These are phyloP conservation scores for Alternaria sp. DNA, from an alignment of 2,329 filamentous ascomycete species.

Conservation along the genomic window DNA sequence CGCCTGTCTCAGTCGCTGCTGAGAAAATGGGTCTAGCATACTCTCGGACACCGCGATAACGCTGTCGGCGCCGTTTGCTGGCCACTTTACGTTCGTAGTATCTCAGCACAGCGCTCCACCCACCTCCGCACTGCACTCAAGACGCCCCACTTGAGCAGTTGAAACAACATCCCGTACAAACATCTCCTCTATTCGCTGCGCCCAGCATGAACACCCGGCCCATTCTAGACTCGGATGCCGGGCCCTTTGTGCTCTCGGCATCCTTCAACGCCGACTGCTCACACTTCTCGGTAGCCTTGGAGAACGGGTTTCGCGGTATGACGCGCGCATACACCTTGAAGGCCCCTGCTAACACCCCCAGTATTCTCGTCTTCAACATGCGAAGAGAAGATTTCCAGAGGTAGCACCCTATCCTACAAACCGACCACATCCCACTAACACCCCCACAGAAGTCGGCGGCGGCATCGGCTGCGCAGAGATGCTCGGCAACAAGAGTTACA, in stretches of 20 bases:
- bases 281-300: conserved; percentile 85
- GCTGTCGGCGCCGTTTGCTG: conserved; percentile 20
- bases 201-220: conserved; percentile 83
- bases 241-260: conserved; percentile 78
- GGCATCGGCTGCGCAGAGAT: conserved; percentile 84
- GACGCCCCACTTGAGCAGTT: conserved; percentile 16
- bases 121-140: conserved; percentile 14
- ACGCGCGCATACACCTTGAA: neutral
- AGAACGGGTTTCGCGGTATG: conserved; percentile 84
- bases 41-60: conserved; percentile 11
- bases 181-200: neutral
- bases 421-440: conserved; percentile 18
- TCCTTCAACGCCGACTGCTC: conserved; percentile 85
- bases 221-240: conserved; percentile 77
- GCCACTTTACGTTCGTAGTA: conserved; percentile 11
- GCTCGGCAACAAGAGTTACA: conserved; percentile 84
- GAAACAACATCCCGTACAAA: neutral
- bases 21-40: conserved; percentile 34
- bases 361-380: conserved; percentile 42
- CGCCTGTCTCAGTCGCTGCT: conserved; percentile 18
- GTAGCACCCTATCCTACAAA: conserved; percentile 15
- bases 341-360: conserved; percentile 21
- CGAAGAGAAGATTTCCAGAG: conserved; percentile 39
- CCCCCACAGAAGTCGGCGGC: conserved; percentile 54
- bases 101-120: conserved; percentile 5